Conservation (phyloP, 2,329 filamentous ascomycete species). For the Alternaria solani region DNA sequence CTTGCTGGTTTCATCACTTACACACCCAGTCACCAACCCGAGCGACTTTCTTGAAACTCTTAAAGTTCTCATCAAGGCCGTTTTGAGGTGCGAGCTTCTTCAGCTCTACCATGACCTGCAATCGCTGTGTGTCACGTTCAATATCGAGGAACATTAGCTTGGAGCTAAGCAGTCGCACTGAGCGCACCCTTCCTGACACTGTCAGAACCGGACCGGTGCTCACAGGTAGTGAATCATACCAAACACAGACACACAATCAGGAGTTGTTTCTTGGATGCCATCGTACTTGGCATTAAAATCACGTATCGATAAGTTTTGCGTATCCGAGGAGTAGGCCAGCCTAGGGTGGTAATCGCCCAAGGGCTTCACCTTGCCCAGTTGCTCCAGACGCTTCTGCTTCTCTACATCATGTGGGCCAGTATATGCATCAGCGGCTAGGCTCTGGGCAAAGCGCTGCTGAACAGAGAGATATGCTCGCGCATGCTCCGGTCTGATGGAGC, state of each 20-base stretch:
- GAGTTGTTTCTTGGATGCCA: slow-evolving; percentile 32
- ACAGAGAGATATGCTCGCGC: slow-evolving; percentile 60
- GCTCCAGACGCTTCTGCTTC: slow-evolving; percentile 62
- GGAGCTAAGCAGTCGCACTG: slow-evolving; percentile 74
- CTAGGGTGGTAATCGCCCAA: slow-evolving; percentile 66
- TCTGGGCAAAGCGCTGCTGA: slow-evolving; percentile 43
- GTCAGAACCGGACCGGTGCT: slow-evolving; percentile 32
- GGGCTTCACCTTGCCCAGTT: slow-evolving; percentile 60
- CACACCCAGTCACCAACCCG: slow-evolving; percentile 85
- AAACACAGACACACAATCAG: slow-evolving; percentile 45
- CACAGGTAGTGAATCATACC: slow-evolving; percentile 34
- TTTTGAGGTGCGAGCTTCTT: slow-evolving; percentile 55
- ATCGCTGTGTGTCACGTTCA: slow-evolving; percentile 71
- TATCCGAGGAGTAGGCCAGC: slow-evolving; percentile 32
- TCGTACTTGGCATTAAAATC: slow-evolving; percentile 45
- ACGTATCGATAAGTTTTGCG: slow-evolving; percentile 32
- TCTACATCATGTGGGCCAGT: slow-evolving; percentile 53
- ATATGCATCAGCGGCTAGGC: slow-evolving; percentile 28
- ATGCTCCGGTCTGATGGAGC: slow-evolving; percentile 53
- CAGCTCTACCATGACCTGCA: slow-evolving; percentile 81
- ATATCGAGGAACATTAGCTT: slow-evolving; percentile 88
- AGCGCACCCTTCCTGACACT: slow-evolving; percentile 73
- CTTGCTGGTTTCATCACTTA: slow-evolving; percentile 57
- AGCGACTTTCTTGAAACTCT: slow-evolving; percentile 69
- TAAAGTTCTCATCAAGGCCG: slow-evolving; percentile 59